Evolutionary conservation across 352 stramenopile genomes (phyloP).

Genomic region (Phytophthora megakarya): DNA sequence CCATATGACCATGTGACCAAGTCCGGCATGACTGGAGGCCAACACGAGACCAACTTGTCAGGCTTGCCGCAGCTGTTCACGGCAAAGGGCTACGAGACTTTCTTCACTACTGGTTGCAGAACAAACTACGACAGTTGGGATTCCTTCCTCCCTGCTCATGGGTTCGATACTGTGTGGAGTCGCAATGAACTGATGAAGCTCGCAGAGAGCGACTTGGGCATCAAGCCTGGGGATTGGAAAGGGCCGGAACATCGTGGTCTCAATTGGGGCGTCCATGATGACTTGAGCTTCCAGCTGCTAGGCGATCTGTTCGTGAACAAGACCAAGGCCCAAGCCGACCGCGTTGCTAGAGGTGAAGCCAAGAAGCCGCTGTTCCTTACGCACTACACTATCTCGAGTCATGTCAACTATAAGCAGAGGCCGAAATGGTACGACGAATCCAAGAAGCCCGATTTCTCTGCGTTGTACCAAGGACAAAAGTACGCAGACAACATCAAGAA

Average conservation of each 20-base stretch:
- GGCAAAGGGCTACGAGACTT: slow-evolving; percentile 50
- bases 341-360: slow-evolving; percentile 18
- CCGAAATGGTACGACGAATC: slow-evolving; percentile 45
- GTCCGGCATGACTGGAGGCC: slow-evolving; percentile 39
- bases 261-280: slow-evolving; percentile 61
- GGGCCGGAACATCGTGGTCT: slow-evolving; percentile 17
- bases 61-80: slow-evolving; percentile 59
- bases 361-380: slow-evolving; percentile 61
- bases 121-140: slow-evolving; percentile 54
- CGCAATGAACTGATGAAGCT: slow-evolving; percentile 44
- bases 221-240: slow-evolving; percentile 43
- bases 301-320: slow-evolving; percentile 55
- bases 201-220: slow-evolving; percentile 39
- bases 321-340: slow-evolving; percentile 37
- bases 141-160: slow-evolving; percentile 47
- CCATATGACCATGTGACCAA: slow-evolving; percentile 43
- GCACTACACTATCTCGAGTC: slow-evolving; percentile 68
- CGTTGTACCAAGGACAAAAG: slow-evolving; percentile 37
- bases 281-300: slow-evolving; percentile 54
- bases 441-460: slow-evolving; percentile 47
- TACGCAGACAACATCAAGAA: slow-evolving; percentile 36
- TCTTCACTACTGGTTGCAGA: slow-evolving; percentile 49
- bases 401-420: slow-evolving; percentile 41
- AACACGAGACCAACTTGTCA: slow-evolving; percentile 26
- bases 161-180: slow-evolving; percentile 51